Evolutionary conservation across 192 early-diverging fungal genomes (phyloP), one percentile per base, ranked within the genome.

Genomic region (Backusella westeae): DNA sequence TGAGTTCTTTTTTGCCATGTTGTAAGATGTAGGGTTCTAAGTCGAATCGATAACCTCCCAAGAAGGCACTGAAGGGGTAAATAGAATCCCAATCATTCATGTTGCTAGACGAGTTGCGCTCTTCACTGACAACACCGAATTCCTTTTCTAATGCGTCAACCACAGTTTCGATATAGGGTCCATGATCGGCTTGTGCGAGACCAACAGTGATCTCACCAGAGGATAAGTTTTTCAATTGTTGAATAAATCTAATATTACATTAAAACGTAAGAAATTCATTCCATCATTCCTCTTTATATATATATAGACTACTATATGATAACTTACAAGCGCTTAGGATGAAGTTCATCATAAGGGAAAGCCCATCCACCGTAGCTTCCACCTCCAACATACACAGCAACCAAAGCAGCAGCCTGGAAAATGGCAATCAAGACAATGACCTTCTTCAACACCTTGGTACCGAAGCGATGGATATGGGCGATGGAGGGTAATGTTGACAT

Each of bases 51-150:
- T 88, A 89, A 3, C 84, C 84, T 32, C 88, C 86, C 29, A 90
- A 69, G 69, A 89, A 89, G 21, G 85, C 80, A 73, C 82, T 86
- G 82, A 91, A 92, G 15, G 93, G 93, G 76, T 88, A 91, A 6
- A 94, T 72, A 0, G 84, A 79, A 19, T 88, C 84, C 89, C 88
- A 91, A 34, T 90, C 86, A 12, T 81, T 78, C 7, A 82, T 83
- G 35, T 85, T 85, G 8, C 78, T 71, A 8, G 44, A 19, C 32
- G 72, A 77, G 19, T 38, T 38, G 34, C 82, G 82, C 17, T 69
- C 59, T 12, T 75, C 79, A 5, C 84, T 78, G 44, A 69, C 35
- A 9, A 77, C 75, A 9, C 81, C 82, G 14, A 88, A 81, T 26
- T 80, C 77, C 0, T 79, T 69, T 66, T 87, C 79, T 15, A 92